phyloP scores from a whole-genome alignment of 2,329 filamentous ascomycete species.

The Chrysosporium keratinophilum region DNA sequence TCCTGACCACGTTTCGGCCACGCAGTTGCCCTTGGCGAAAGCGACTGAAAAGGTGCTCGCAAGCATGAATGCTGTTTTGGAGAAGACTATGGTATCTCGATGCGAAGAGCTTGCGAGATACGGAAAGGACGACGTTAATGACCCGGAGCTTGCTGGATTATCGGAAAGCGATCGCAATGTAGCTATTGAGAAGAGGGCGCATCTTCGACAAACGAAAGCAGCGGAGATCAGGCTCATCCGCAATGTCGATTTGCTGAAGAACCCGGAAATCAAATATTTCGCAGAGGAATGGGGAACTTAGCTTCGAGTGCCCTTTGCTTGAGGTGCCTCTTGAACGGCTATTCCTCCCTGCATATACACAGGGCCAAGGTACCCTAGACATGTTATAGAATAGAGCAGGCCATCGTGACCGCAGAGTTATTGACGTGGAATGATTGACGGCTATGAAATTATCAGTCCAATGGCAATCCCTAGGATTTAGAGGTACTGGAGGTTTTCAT shows the following conservation, averaged over 20 bases:
- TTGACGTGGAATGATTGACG: too few species aligned
- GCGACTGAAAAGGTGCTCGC: constrained; percentile 80
- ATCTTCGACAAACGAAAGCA: constrained; percentile 67
- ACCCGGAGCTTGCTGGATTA: constrained; percentile 8
- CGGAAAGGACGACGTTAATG: constrained; percentile 17
- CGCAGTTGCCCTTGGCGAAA: constrained; percentile 68
- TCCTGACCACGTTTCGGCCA: constrained; percentile 56
- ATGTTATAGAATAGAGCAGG: too few species aligned
- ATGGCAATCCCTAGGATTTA: too few species aligned
- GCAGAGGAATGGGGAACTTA: constrained; percentile 20
- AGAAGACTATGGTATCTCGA: constrained; percentile 55
- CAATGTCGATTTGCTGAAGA: constrained; percentile 57
- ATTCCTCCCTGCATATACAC: too few species aligned
- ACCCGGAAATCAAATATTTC: constrained; percentile 58
- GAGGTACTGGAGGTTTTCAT: too few species aligned
- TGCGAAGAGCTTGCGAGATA: constrained; percentile 49
- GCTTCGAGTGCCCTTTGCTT: too few species aligned
- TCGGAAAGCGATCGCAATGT: constrained; percentile 36
- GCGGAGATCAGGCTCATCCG: constrained; percentile 76
- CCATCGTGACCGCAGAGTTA: too few species aligned
- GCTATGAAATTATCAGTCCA: too few species aligned
- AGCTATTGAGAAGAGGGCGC: constrained; percentile 46
- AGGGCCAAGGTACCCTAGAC: too few species aligned
- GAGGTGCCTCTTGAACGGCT: too few species aligned
- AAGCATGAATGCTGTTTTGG: constrained; percentile 81